Evolutionary conservation across 2,329 filamentous ascomycete genomes (phyloP).

Genomic region (Colletotrichum incanum): DNA sequence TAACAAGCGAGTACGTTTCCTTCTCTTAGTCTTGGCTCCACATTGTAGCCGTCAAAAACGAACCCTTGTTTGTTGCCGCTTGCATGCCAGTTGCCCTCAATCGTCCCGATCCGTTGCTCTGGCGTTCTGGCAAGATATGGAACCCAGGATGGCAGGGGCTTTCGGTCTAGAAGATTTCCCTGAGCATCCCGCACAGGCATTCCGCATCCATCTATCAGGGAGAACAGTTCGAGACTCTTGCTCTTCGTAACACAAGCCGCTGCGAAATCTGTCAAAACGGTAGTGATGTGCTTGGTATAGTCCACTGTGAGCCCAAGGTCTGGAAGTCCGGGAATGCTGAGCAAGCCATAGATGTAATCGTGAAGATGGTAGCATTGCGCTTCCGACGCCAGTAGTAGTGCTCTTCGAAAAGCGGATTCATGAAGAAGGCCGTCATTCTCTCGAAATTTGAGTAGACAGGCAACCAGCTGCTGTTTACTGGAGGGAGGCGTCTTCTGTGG

Average conservation of each 20-base stretch:
- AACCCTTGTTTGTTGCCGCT: slow-evolving; percentile 5
- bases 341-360: slow-evolving; percentile 21
- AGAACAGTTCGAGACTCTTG: slow-evolving; percentile 23
- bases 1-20: neutral
- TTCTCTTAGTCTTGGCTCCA: slow-evolving; percentile 5
- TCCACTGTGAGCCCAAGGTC: slow-evolving; percentile 6
- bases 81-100: slow-evolving; percentile 23
- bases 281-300: neutral
- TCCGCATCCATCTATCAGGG: slow-evolving; percentile 17
- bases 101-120: neutral
- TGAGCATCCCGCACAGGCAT: neutral
- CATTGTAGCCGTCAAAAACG: neutral
- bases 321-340: slow-evolving; percentile 12
- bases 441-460: slow-evolving; percentile 3
- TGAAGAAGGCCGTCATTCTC: slow-evolving; percentile 2
- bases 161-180: neutral
- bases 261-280: slow-evolving; percentile 13
- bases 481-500: slow-evolving; percentile 8
- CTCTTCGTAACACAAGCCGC: slow-evolving; percentile 15
- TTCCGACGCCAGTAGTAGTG: slow-evolving; percentile 15
- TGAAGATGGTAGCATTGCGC: slow-evolving; percentile 6
- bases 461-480: slow-evolving; percentile 10
- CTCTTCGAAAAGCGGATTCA: slow-evolving; percentile 13
- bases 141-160: slow-evolving; percentile 14
- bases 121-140: slow-evolving; percentile 7